Base-by-base conservation (phyloP, 768 basidiomycete genomes). In the Agrocybe chaxingu region DNA sequence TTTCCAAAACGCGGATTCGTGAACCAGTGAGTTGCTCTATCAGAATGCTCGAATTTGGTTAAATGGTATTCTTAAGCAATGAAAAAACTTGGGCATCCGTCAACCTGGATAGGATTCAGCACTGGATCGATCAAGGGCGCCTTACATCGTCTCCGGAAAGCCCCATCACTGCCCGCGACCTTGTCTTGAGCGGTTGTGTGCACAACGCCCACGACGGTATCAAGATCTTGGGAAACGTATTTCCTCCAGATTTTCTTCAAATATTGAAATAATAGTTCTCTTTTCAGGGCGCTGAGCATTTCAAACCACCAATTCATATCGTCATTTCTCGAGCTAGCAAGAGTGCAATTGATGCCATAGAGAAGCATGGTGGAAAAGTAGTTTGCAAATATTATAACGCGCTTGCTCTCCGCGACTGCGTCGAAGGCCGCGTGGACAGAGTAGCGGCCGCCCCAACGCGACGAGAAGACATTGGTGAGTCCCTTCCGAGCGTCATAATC, bases 1-100 rank as follows among this genome's bases (percentile, higher is more conserved):
- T 89, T 95, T 63, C 97, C 97, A 4, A 99, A 99, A 74, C 80
- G 83, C 42, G 97, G 97, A 41, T 98, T 98, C 67, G 81, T 86
- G 51, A 98, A 97, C 70, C 81, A 82, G 96, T 97, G 59, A 61
- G 90, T 48, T n/a, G 12, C 10, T 18, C 13, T 29, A 13, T 45
- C 30, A 16, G 34, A 34, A 16, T 34, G 11, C 9, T 19, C 18
- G 42, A 11, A 42, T 18, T n/a, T 12, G 13, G 19, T 44, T 32
- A 34, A 11, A 8, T 8, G 11, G 45, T 48, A 13, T 41, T 48
- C 42, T 44, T 5, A 58, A 97, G 94, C 48, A 88, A 82, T 54
- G 78, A 73, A 44, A 87, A 85, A 63, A 81, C 71, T 4, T 95
- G 82, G 71, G 88, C 90, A 3, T 85, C 91, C 2, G 76, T 98